Conservation (phyloP, 2,329 filamentous ascomycete genomes). For the Amauroascus verrucosus region DNA sequence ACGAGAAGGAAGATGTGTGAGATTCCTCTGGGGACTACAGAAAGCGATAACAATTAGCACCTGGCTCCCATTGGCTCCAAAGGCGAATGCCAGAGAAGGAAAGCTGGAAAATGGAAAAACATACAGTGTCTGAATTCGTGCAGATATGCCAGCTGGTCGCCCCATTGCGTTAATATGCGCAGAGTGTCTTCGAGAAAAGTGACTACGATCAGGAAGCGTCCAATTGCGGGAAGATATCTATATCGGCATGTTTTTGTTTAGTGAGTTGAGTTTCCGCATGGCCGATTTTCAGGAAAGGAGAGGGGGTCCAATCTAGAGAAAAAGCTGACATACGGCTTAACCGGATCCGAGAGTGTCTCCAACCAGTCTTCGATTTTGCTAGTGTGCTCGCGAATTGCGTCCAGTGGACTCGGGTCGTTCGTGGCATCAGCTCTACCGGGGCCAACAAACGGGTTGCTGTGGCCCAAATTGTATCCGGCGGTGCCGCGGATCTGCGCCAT, state of each 20-base stretch:
- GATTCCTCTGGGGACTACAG: conserved; percentile 68
- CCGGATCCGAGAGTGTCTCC: conserved; percentile 74
- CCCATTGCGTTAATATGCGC: conserved; percentile 95
- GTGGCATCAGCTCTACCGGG: conserved; percentile 49
- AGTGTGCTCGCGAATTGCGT: conserved; percentile 84
- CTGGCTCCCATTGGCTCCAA: not conserved
- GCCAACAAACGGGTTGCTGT: conserved; percentile 60
- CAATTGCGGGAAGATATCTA: conserved; percentile 88
- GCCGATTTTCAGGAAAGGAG: not conserved
- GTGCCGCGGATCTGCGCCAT: conserved; percentile 53
- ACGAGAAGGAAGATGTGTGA: conserved; percentile 86
- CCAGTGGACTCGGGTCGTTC: conserved; percentile 65
- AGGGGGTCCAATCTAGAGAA: conserved; percentile 12
- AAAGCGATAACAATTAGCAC: not conserved
- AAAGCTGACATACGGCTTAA: conserved; percentile 72
- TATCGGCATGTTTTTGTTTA: conserved; percentile 14
- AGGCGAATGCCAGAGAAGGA: not conserved
- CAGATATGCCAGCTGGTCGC: conserved; percentile 84
- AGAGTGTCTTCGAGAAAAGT: conserved; percentile 96
- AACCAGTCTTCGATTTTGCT: conserved; percentile 96
- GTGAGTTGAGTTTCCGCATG: conserved; percentile 4
- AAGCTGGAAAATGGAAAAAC: conserved; percentile 29
- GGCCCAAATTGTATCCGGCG: conserved; percentile 73
- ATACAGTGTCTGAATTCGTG: conserved; percentile 88
- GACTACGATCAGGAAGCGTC: conserved; percentile 93